phyloP scores from a whole-genome alignment of 208 protist species.

The Wallacemonas collosoma region DNA sequence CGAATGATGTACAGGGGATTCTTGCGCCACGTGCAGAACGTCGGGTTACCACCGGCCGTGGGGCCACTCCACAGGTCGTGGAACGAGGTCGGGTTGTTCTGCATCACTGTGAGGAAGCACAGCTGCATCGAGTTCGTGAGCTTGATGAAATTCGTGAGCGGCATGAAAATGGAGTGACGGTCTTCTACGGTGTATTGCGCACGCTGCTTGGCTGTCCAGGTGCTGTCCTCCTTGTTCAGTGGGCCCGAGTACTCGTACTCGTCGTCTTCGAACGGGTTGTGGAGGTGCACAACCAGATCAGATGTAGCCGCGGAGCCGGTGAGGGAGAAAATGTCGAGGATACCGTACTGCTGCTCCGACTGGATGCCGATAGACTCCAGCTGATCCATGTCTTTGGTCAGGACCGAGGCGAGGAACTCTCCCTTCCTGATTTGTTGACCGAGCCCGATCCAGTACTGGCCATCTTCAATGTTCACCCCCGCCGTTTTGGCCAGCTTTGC shows the following conservation, averaged over 20 bases:
- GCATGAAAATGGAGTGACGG: slow-evolving; percentile 42
- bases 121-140: slow-evolving; percentile 46
- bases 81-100: slow-evolving; percentile 39
- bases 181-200: slow-evolving; percentile 41
- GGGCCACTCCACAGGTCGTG: slow-evolving; percentile 39
- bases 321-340: slow-evolving; percentile 75
- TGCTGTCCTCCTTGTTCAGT: slow-evolving; percentile 39
- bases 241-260: slow-evolving; percentile 57
- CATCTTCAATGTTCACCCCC: slow-evolving; percentile 30
- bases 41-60: slow-evolving; percentile 40
- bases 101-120: slow-evolving; percentile 32
- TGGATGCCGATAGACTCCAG: slow-evolving; percentile 71
- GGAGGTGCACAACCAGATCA: slow-evolving; percentile 66
- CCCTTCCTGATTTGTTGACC: slow-evolving; percentile 58
- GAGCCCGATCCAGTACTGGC: slow-evolving; percentile 62
- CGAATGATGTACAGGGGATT: slow-evolving; percentile 43
- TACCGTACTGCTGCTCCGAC: slow-evolving; percentile 76
- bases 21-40: slow-evolving; percentile 37
- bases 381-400: slow-evolving; percentile 57
- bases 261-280: slow-evolving; percentile 82
- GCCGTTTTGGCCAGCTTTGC: slow-evolving; percentile 42
- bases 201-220: slow-evolving; percentile 42
- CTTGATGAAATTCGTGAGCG: slow-evolving; percentile 35
- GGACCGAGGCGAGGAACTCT: slow-evolving; percentile 52
- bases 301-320: slow-evolving; percentile 55